These are phyloP conservation scores for Fusarium aywerte DNA, from an alignment of 2,329 filamentous ascomycete genomes.

Conservation along the genomic window DNA sequence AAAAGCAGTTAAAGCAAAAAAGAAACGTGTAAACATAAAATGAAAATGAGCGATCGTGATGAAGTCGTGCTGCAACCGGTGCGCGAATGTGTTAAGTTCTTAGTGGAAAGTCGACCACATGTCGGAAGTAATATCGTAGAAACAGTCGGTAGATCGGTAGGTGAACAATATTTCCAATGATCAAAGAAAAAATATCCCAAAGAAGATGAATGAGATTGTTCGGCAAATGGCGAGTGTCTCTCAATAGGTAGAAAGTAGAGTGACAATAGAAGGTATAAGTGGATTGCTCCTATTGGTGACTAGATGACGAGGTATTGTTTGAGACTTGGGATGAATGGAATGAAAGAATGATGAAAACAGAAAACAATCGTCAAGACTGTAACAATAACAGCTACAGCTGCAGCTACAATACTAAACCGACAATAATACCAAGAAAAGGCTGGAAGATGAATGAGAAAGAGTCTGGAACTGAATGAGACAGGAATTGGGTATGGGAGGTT, in stretches of 20 bases:
- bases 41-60: slow-evolving; percentile 30
- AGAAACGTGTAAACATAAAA: slow-evolving; percentile 5
- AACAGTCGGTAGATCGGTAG: background rate
- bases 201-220: background rate
- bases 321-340: slow-evolving; percentile 30
- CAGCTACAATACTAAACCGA: background rate
- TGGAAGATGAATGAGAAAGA: slow-evolving; percentile 33
- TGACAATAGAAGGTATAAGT: slow-evolving; percentile 20
- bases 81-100: slow-evolving; percentile 27
- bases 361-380: slow-evolving; percentile 19
- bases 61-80: slow-evolving; percentile 38
- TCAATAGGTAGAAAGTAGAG: slow-evolving; percentile 7
- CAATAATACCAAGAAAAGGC: slow-evolving; percentile 21
- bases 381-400: slow-evolving; percentile 20
- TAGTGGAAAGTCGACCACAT: slow-evolving; percentile 30
- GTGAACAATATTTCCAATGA: background rate
- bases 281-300: slow-evolving; percentile 17
- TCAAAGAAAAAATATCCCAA: slow-evolving; percentile 1
- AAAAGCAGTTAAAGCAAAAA: slow-evolving; percentile 27
- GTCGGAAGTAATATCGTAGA: slow-evolving; percentile 20
- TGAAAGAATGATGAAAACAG: slow-evolving; percentile 40
- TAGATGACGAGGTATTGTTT: slow-evolving; percentile 31
- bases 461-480: slow-evolving; percentile 29
- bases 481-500: slow-evolving; percentile 28
- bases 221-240: background rate